Evolutionary conservation across 2,329 filamentous ascomycete genomes (phyloP).

Genomic region (Ilyonectria sp.): DNA sequence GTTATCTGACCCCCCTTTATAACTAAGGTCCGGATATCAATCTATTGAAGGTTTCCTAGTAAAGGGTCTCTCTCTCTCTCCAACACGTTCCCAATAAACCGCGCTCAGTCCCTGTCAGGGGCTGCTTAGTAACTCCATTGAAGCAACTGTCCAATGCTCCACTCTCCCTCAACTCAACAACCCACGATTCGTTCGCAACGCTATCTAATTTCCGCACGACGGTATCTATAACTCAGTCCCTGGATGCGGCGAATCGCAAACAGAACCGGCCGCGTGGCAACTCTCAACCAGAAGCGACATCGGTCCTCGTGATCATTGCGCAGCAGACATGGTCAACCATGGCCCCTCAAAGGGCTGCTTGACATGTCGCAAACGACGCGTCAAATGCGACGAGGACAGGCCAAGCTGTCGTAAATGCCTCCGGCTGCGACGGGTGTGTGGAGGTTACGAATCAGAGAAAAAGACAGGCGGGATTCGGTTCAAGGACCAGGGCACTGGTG

Average conservation of each 20-base stretch:
- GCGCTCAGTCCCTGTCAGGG: constrained; percentile 8
- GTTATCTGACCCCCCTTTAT: too few relatives aligned
- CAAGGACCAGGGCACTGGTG: constrained; percentile 28
- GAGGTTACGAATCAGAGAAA: constrained; percentile 32
- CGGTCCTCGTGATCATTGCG: constrained; percentile 24
- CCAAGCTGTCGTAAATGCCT: constrained; percentile 35
- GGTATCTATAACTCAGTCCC: constrained; percentile 8
- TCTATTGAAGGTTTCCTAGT: too few relatives aligned
- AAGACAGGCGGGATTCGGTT: constrained; percentile 31
- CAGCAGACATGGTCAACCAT: constrained; percentile 36
- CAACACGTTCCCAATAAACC: constrained; percentile 3
- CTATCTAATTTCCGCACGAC: constrained; percentile 8
- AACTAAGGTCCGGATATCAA: too few relatives aligned
- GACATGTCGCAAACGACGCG: constrained; percentile 37
- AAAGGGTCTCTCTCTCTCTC: too few relatives aligned
- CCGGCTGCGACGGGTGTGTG: constrained; percentile 31
- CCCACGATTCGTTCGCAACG: background rate
- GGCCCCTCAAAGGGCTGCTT: constrained; percentile 36
- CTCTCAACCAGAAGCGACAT: constrained; percentile 26
- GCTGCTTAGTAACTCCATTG: constrained; percentile 7
- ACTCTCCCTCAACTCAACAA: constrained; percentile 2
- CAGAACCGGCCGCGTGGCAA: constrained; percentile 23
- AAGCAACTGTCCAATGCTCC: constrained; percentile 6
- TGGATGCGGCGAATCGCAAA: constrained; percentile 14
- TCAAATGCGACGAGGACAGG: constrained; percentile 36